Evolutionary conservation across 495 filamentous ascomycete genomes (phyloP).

Genomic region (Aspergillus sparsus): DNA sequence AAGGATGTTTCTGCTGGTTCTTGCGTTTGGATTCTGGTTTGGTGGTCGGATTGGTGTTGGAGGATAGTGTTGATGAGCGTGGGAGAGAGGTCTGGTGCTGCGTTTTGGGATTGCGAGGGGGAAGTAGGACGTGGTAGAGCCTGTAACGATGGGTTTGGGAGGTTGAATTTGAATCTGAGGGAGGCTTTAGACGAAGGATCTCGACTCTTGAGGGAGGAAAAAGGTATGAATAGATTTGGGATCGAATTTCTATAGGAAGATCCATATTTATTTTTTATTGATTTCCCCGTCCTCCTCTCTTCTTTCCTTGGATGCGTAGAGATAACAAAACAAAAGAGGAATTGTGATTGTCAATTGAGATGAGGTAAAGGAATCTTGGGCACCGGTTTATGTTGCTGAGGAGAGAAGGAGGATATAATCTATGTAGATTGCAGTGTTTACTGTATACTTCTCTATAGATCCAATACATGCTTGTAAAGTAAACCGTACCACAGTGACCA

Average conservation of each 20-base stretch:
- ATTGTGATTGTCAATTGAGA: no score
- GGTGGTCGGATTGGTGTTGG: neutral
- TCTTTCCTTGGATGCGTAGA: constrained; percentile 2
- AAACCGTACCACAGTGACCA: neutral
- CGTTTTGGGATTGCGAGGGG: constrained; percentile 4
- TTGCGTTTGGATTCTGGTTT: neutral
- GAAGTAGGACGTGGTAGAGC: constrained; percentile 15
- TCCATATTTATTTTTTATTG: neutral
- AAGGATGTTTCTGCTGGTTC: neutral
- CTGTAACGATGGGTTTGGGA: constrained; percentile 4
- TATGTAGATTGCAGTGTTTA: neutral
- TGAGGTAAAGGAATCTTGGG: no score
- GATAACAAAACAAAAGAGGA: neutral
- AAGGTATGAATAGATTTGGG: constrained; percentile 22
- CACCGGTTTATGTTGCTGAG: neutral
- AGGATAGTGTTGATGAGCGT: neutral
- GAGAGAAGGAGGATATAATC: neutral
- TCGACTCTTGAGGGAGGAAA: constrained; percentile 17
- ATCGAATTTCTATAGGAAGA: constrained; percentile 22
- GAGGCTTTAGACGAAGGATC: constrained; percentile 15
- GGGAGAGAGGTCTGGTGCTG: neutral
- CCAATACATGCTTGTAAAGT: neutral
- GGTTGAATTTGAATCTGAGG: neutral
- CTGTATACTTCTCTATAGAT: neutral
- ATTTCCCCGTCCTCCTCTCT: neutral